Evolutionary conservation across 768 basidiomycete genomes (phyloP), one percentile per base, ranked within the genome.

Genomic region (Mycena floridula): DNA sequence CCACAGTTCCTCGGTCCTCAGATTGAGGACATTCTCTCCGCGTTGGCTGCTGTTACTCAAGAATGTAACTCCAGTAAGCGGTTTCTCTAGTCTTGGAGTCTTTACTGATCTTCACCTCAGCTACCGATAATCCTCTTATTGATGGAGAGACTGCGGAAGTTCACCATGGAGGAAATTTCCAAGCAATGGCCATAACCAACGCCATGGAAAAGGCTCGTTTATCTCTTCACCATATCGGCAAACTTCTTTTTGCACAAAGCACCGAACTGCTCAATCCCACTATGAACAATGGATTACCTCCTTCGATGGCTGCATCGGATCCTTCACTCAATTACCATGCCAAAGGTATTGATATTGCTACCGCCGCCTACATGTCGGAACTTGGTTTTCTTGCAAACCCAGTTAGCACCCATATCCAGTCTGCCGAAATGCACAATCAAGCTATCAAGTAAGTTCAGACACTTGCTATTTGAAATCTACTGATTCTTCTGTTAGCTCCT

Each of bases 401-500:
- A 2, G 87, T 89, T 11, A 81, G 81, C 9, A 86, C 85, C 5
- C 82, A 86, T 58, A 77, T 89, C 32, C 86, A 90, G 60, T 84
- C 82, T 3, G 87, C 88, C 4, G 88, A 90, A 63, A 85, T 89
- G 74, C 85, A 88, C 53, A 90, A 90, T 54, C 87, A 89, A 59
- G 80, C 86, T 8, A 76, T 89, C 58, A 90, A 89, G 84, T 83
- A 52, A 55, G 81, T 64, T 25, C 12, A 15, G 26, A 23, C n/a
- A 15, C 24, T 8, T 36, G 21, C 37, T 36, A 11, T 22, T 48
- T 32, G 15, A 37, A 41, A 37, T 32, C 41, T 20, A 26, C 20
- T 45, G 12, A 38, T 46, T 13, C 25, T 37, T 50, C 26, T n/a
- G n/a, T 15, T 40, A 76, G 75, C 48, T 77, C 76, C 24, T 56